Base-by-base conservation (phyloP, 306 rosid species). In the Mucuna pruriens region DNA sequence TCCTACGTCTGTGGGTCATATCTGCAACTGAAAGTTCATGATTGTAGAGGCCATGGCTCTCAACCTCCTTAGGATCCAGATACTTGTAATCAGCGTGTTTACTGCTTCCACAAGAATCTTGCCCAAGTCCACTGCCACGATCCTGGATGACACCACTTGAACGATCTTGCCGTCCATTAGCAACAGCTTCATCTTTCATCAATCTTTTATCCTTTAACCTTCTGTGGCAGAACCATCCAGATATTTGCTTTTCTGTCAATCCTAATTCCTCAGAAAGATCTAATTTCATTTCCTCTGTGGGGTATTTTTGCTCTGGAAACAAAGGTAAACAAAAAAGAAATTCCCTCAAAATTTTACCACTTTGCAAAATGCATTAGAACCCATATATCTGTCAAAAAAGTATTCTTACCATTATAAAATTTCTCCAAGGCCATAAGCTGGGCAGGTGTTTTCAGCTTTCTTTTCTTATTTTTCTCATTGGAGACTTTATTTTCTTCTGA, bases 201-300 rank as follows among this genome's bases (percentile, higher is more conserved):
- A 88, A 72, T 85, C 90, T 86, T 87, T 93, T 95, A 83, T 95
- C 99, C 80, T 95, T 95, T 83, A 95, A 86, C 82, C 99, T 86
- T 87, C 99, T 91, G 88, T 95, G 99, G 88, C 99, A 95, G 88
- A 95, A 93, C 99, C 99, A 95, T 82, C 99, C 99, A 79, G 99
- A 93, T 66, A 95, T 83, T 89, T 95, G 99, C 84, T 95, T 93
- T 86, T 91, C 98, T 67, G 99, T 89, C 90, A 95, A 83, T 44
- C 88, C 92, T 83, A 93, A 82, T 85, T 86, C 85, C 68, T 83
- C 98, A 0, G 97, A 90, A 81, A 95, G 87, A 71, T 85, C 89
- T 74, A 64, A 55, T 80, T 92, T 95, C 94, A 91, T 89, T 85
- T 93, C 97, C 82, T 95, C 99, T 1, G 94, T 86, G 20, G 99